Base-by-base conservation (phyloP, 768 basidiomycete species). In the Nidularia sp. region DNA sequence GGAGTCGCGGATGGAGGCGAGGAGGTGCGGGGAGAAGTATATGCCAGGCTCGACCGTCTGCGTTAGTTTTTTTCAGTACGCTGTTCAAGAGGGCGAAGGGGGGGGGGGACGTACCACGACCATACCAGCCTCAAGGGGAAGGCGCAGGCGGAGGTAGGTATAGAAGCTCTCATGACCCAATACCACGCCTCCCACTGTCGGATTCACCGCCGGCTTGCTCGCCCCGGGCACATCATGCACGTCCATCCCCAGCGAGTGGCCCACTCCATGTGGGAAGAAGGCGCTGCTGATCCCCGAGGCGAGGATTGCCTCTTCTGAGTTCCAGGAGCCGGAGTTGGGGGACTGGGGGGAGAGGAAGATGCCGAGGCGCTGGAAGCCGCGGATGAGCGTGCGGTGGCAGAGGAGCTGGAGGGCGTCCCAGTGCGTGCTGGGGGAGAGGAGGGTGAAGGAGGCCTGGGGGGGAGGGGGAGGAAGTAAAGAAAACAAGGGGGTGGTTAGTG, bases 241-340 rank as follows among this genome's bases (percentile, higher is more conserved):
- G 64, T 98, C 96, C 68, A 97, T 74, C 8, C 96, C 96, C 41
- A 98, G 73, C 5, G 89, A 89, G 64, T 98, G 95, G 0, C 93
- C 93, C 36, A 89, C 73, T 2, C 95, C 96, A 62, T 98, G 95
- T 7, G 95, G 95, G 80, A 91, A 98, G 76, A 98, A 98, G 0
- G 92, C 90, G 1, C 85, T 71, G 55, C 85, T 85, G 42, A 90
- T 69, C 0, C 93, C 94, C 4, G 85, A 85, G 13, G 78, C 78
- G 5, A 97, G 73, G 51, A 98, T 84, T 22, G 80, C 81, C 48
- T 84, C 79, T 56, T 82, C 80, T 3, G 81, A 72, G 60, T 83
- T 85, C 80, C 77, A 77, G 0, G 76, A 79, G 33, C 79, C 79
- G 2, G 76, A 78, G 34, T 68, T 68, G 7, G 72, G 71, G 2